Base-by-base conservation (phyloP, 306 rosid species). In the Vicia villosa region DNA sequence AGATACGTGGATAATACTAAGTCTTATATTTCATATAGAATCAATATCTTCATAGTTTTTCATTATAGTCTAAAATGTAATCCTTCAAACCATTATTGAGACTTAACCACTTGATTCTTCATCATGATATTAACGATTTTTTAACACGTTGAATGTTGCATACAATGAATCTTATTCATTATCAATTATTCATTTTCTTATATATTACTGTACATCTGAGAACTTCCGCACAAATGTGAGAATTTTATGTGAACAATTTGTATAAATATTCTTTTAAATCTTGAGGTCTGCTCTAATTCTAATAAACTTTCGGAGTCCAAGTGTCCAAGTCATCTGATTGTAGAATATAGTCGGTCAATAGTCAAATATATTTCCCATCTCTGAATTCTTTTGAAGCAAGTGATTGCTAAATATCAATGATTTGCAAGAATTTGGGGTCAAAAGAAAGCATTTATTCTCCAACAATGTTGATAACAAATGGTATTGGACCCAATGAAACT, bases 401-500 rank as follows among this genome's bases (percentile, higher is more conserved):
- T 52, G 55, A 36, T 56, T 40, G 21, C 12, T 57, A 37, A 67
- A 42, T 4, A 63, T 5, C 36, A 69, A 63, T 32, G 37, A 40
- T 58, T 72, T 5, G 17, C 34, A 3, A 56, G 78, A 50, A 59
- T 7, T 24, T 46, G 51, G 42, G 61, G 72, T 32, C 67, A 73
- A 45, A 68, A 54, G 66, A 43, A 17, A 65, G 79, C 72, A 66
- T 55, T 75, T 73, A 51, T 79, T 79, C 89, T 70, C 73, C 43
- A 77, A 80, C 61, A 80, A 80, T 61, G 43, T 34, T 65, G 83
- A 77, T 58, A 50, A 61, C 42, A 69, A 64, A 65, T 79, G 78
- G 73, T 34, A 65, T 63, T 77, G 84, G 79, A 79, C 74, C 83
- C 77, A 62, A 40, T 62, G 54, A 37, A 76, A 70, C 76, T 63